Conservation (phyloP, 208 protist species). For the Leishmania tropica region DNA sequence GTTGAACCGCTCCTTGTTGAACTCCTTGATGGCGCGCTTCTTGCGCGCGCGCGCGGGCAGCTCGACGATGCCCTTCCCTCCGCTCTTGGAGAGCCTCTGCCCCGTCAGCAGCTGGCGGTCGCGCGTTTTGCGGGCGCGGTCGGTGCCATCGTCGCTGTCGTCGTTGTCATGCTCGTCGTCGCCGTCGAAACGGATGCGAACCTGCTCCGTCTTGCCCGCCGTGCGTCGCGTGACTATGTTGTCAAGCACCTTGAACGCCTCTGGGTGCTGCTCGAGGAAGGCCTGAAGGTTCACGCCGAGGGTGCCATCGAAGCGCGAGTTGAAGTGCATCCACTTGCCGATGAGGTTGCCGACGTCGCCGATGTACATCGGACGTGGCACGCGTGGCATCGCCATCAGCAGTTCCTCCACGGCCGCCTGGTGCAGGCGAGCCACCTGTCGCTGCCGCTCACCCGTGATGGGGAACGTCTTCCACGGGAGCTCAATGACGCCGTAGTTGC, state of each 20-base stretch:
- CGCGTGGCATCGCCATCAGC: constrained; percentile 85
- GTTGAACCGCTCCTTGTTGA: constrained; percentile 81
- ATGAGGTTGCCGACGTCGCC: constrained; percentile 88
- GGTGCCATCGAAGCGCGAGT: constrained; percentile 73
- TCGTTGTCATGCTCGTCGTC: constrained; percentile 52
- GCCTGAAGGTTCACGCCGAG: constrained; percentile 74
- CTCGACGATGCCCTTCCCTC: constrained; percentile 34
- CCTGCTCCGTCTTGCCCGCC: constrained; percentile 61
- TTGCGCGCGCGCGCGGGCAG: constrained; percentile 68
- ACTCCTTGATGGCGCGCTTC: constrained; percentile 58
- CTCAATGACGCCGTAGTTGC: constrained; percentile 24
- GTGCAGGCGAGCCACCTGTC: constrained; percentile 46
- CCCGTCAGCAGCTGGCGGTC: constrained; percentile 79
- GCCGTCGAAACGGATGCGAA: constrained; percentile 81
- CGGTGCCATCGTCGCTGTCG: constrained; percentile 44
- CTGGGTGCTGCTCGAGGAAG: constrained; percentile 72
- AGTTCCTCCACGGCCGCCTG: constrained; percentile 73
- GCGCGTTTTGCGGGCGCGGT: constrained; percentile 40
- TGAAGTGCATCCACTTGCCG: constrained; percentile 87
- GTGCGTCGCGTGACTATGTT: constrained; percentile 73
- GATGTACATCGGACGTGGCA: constrained; percentile 80
- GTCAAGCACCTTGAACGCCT: constrained; percentile 68
- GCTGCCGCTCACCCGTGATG: constrained; percentile 51
- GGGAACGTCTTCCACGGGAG: constrained; percentile 65
- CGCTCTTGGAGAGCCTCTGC: constrained; percentile 29